These are phyloP conservation scores for Pycnococcus provasolii DNA, from an alignment of 139 green algal species.

Conservation along the genomic window DNA sequence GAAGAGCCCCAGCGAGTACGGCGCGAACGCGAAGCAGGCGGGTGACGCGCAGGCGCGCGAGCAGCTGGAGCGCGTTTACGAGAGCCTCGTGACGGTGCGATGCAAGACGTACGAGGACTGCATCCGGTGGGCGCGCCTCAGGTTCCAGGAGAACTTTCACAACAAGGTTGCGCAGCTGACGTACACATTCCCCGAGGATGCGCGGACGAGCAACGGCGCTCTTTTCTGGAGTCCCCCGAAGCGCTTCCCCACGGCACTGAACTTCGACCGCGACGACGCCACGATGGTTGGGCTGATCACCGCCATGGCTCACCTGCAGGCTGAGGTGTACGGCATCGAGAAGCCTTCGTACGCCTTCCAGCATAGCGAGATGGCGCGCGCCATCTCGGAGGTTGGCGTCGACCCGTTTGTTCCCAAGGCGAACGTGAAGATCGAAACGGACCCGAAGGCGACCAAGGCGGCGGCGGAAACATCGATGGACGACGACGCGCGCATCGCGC, in stretches of 20 bases:
- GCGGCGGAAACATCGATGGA: conserved; percentile 28
- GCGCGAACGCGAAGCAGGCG: conserved; percentile 17
- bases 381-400: conserved; percentile 52
- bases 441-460: conserved; percentile 71
- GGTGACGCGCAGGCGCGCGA: conserved; percentile 45
- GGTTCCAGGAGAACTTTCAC: conserved; percentile 61
- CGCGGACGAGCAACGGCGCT: conserved; percentile 69
- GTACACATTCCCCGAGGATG: conserved; percentile 93
- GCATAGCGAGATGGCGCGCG: conserved; percentile 28
- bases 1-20: conserved; percentile 63
- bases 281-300: conserved; percentile 56
- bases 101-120: conserved; percentile 70
- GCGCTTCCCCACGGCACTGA: conserved; percentile 77
- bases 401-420: conserved; percentile 64
- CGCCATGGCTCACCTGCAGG: conserved; percentile 75
- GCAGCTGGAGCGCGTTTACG: conserved; percentile 73
- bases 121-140: conserved; percentile 64
- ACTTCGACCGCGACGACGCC: conserved; percentile 61
- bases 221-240: conserved; percentile 96
- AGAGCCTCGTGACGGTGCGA: conserved; percentile 53
- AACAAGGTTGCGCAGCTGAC: conserved; percentile 81
- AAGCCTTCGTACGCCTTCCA: conserved; percentile 31
- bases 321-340: conserved; percentile 68
- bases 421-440: conserved; percentile 93
- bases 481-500: conserved; percentile 56